These are phyloP conservation scores for Pogostemon cablin DNA, from an alignment of 257 asterid genomes.

Conservation along the genomic window DNA sequence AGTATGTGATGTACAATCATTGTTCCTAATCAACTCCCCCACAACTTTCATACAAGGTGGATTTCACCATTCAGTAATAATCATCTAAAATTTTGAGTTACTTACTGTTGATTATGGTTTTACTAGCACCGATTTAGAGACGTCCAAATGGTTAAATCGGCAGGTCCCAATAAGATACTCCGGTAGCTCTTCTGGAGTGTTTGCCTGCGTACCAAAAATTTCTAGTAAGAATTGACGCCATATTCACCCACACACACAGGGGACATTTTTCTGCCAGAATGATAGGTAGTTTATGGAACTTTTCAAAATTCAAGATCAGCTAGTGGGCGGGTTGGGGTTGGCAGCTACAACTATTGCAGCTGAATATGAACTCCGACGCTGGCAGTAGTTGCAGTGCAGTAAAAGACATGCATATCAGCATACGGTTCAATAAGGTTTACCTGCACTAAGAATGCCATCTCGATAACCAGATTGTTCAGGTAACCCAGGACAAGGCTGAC, in stretches of 20 bases:
- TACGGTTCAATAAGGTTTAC: conserved; percentile 35
- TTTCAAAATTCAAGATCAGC: background rate
- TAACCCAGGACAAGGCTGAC: conserved; percentile 87
- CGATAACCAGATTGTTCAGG: conserved; percentile 78
- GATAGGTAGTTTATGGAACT: background rate
- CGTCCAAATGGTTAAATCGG: conserved; percentile 81
- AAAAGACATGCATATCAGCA: no score
- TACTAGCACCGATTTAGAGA: conserved; percentile 55
- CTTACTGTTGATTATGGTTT: conserved; percentile 38
- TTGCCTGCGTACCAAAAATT: conserved; percentile 46
- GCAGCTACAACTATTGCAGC: background rate
- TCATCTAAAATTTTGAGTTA: background rate
- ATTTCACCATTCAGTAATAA: conserved; percentile 5
- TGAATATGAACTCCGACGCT: no score
- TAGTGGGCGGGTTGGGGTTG: background rate
- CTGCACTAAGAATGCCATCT: conserved; percentile 88
- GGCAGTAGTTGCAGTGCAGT: no score
- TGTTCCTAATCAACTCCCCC: background rate
- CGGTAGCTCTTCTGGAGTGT: conserved; percentile 84
- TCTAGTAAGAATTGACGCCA: background rate
- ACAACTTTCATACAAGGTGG: conserved; percentile 14
- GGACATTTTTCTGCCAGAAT: no score
- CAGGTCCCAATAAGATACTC: conserved; percentile 85
- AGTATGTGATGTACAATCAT: conserved; percentile 27
- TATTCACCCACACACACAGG: no score